phyloP scores from a whole-genome alignment of 2,329 filamentous ascomycete species.

The Sporothrix brasiliensis region DNA sequence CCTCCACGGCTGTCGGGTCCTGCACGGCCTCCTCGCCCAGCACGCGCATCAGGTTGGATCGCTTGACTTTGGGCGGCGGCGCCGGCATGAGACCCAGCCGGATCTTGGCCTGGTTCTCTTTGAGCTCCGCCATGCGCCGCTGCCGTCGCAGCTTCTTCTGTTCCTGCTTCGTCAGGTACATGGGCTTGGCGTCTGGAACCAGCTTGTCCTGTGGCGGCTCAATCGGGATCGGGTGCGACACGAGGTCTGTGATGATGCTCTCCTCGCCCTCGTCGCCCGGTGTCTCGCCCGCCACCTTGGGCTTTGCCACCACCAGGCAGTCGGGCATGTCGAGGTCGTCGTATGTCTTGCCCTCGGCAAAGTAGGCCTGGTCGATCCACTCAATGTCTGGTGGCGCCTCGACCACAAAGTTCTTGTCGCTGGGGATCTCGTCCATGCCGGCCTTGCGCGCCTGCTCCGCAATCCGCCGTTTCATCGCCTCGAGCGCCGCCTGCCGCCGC shows the following conservation, averaged over 20 bases:
- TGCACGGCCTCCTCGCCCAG: conserved; percentile 89
- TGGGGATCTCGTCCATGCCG: conserved; percentile 89
- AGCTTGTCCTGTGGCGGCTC: conserved; percentile 90
- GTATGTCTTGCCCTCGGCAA: conserved; percentile 77
- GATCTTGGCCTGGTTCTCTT: conserved; percentile 96
- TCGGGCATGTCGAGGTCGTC: conserved; percentile 65
- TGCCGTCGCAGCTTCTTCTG: conserved; percentile 89
- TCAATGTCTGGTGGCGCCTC: conserved; percentile 84
- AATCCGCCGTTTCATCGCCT: conserved; percentile 93
- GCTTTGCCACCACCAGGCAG: conserved; percentile 54
- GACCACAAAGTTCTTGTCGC: conserved; percentile 88
- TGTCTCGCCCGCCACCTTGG: conserved; percentile 39
- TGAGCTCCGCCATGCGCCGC: conserved; percentile 86
- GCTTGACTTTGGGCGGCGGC: conserved; percentile 94
- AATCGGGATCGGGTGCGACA: conserved; percentile 89
- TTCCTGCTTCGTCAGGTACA: conserved; percentile 90
- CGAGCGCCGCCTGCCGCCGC: conserved; percentile 81
- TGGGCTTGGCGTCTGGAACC: conserved; percentile 76
- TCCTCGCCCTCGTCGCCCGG: conserved; percentile 62
- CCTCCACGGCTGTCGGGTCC: conserved; percentile 95
- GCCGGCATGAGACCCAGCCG: conserved; percentile 85
- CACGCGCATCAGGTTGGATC: conserved; percentile 96
- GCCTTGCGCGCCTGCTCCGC: conserved; percentile 83
- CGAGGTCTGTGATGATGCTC: conserved; percentile 83
- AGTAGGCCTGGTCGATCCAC: conserved; percentile 89